phyloP scores from a whole-genome alignment of 352 stramenopile species.

The Phytophthora quininea region DNA sequence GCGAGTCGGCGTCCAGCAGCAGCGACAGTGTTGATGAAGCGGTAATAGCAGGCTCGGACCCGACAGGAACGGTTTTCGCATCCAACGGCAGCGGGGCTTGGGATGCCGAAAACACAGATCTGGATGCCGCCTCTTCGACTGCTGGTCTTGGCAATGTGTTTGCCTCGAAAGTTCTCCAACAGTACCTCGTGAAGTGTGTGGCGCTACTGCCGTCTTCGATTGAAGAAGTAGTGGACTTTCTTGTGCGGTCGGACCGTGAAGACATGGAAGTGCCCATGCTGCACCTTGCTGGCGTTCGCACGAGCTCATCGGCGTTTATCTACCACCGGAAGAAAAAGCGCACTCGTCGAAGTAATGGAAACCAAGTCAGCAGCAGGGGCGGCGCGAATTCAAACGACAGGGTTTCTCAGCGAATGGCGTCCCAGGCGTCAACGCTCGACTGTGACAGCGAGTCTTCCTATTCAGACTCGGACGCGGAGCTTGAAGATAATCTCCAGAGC shows the following conservation, averaged over 20 bases:
- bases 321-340: constrained; percentile 60
- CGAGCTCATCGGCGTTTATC: constrained; percentile 55
- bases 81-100: constrained; percentile 16
- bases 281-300: constrained; percentile 71
- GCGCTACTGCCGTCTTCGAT: constrained; percentile 66
- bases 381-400: constrained; percentile 9
- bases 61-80: constrained; percentile 14
- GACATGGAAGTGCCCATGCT: constrained; percentile 77
- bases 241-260: constrained; percentile 65
- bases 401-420: constrained; percentile 25
- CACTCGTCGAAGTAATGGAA: constrained; percentile 29
- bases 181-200: constrained; percentile 78
- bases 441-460: constrained; percentile 53
- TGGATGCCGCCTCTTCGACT: constrained; percentile 35
- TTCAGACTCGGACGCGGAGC: constrained; percentile 46
- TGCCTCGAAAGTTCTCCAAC: constrained; percentile 66
- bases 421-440: constrained; percentile 33
- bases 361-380: constrained; percentile 16
- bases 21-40: constrained; percentile 27
- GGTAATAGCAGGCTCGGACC: constrained; percentile 14
- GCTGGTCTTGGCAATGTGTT: constrained; percentile 46
- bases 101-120: constrained; percentile 42
- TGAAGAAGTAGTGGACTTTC: constrained; percentile 68
- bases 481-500: constrained; percentile 36
- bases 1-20: constrained; percentile 34